These are phyloP conservation scores for Neurospora tetrasperma DNA, from an alignment of 495 filamentous ascomycete genomes.

Conservation along the genomic window DNA sequence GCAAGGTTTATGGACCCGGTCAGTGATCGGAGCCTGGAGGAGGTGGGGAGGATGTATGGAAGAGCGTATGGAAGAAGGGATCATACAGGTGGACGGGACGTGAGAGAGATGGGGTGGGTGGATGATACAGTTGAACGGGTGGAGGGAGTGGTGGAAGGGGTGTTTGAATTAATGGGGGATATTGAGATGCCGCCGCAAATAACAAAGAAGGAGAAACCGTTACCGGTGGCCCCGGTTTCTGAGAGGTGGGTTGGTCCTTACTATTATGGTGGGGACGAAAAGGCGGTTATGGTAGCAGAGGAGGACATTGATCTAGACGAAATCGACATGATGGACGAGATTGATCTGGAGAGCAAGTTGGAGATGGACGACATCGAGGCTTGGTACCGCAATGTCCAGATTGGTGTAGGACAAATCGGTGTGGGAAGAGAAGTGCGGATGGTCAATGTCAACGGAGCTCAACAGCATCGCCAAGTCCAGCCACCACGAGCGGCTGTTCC, in stretches of 20 bases:
- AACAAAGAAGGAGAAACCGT: slow-evolving; percentile 11
- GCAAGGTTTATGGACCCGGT: slow-evolving; percentile 45
- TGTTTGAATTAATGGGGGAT: not conserved
- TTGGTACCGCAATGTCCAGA: slow-evolving; percentile 22
- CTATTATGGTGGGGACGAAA: slow-evolving; percentile 2
- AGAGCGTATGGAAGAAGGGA: slow-evolving; percentile 38
- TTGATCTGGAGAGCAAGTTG: not conserved
- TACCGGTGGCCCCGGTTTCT: not conserved
- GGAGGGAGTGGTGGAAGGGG: not conserved
- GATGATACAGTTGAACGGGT: not conserved
- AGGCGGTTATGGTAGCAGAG: not conserved
- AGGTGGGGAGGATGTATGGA: slow-evolving; percentile 48
- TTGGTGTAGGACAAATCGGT: not conserved
- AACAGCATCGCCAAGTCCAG: slow-evolving; percentile 2
- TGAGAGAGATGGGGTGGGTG: not conserved
- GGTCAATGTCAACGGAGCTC: not conserved
- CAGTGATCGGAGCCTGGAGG: slow-evolving; percentile 40
- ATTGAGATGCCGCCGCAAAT: not conserved
- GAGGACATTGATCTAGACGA: slow-evolving; percentile 5
- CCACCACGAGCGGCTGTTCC: not conserved
- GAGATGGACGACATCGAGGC: slow-evolving; percentile 24
- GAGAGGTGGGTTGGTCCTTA: not conserved
- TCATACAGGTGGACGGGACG: not conserved
- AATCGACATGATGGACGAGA: slow-evolving; percentile 2
- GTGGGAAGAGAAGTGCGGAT: not conserved